A percentile compares a stretch with the other conserved stretches of the same genome.
phyloP scores from a whole-genome alignment of 495 filamentous ascomycete genomes.

The Aspergillus diversus region DNA sequence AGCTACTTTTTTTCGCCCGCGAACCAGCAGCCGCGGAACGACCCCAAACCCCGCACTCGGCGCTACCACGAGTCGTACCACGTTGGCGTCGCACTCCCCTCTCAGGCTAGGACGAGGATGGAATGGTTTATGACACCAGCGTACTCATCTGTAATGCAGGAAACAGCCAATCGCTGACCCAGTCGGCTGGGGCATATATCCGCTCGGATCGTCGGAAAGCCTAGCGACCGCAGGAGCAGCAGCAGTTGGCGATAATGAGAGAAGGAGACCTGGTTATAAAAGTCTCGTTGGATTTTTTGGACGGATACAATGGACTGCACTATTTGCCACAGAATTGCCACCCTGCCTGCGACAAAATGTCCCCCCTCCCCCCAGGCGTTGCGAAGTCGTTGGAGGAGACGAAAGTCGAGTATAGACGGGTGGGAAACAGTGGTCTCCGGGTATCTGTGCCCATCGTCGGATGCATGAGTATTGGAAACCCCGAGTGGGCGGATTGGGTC shows the following conservation, averaged over 20 bases:
- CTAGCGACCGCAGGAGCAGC: not conserved
- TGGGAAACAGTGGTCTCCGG: conserved; percentile 1
- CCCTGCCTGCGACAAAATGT: not conserved
- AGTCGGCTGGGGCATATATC: not conserved
- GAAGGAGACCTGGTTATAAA: not conserved
- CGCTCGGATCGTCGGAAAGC: not conserved
- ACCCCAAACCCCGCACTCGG: not conserved
- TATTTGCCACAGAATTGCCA: not conserved
- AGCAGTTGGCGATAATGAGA: not conserved
- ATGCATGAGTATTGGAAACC: conserved; percentile 8
- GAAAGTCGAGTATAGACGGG: not conserved
- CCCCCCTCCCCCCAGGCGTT: not conserved
- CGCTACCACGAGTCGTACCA: not conserved
- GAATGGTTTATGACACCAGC: too few species aligned
- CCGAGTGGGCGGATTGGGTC: conserved; percentile 2
- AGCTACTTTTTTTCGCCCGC: too few species aligned
- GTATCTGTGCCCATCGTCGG: conserved; percentile 3
- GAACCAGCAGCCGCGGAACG: too few species aligned
- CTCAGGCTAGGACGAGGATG: too few species aligned
- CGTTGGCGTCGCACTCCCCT: not conserved
- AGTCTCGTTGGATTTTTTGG: not conserved
- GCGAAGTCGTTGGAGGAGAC: not conserved
- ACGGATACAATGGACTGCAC: not conserved
- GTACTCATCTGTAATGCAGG: not conserved
- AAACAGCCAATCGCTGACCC: not conserved